These are phyloP conservation scores for Malus fusca DNA, from an alignment of 306 rosid genomes.

Conservation along the genomic window DNA sequence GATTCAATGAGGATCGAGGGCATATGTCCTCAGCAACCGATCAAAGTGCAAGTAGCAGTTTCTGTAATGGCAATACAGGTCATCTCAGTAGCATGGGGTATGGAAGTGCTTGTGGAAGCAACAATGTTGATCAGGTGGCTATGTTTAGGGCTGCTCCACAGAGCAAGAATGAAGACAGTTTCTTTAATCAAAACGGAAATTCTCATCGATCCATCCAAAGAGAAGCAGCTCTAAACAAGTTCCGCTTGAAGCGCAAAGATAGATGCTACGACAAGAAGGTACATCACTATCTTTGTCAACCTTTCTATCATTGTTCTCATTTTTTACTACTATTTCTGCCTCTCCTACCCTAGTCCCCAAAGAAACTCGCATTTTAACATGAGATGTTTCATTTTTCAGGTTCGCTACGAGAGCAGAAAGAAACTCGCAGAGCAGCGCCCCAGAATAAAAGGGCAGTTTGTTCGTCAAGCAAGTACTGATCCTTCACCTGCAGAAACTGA, in stretches of 20 bases:
- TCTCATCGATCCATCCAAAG: constrained; percentile 54
- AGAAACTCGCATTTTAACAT: neutral
- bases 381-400: constrained; percentile 34
- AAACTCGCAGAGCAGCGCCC: constrained; percentile 99
- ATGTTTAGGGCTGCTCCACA: constrained; percentile 43
- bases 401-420: constrained; percentile 97
- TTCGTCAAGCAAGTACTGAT: constrained; percentile 52
- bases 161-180: constrained; percentile 50
- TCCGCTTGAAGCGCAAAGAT: constrained; percentile 87
- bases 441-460: constrained; percentile 93
- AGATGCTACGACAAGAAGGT: constrained; percentile 98
- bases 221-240: constrained; percentile 85
- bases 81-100: constrained; percentile 55
- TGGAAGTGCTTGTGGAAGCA: constrained; percentile 76
- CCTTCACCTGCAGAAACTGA: constrained; percentile 30
- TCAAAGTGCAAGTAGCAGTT: constrained; percentile 64
- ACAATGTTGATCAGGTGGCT: constrained; percentile 46
- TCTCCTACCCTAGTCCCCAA: neutral
- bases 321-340: neutral
- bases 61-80: constrained; percentile 60
- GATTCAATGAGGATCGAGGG: constrained; percentile 53
- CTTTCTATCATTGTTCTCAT: neutral
- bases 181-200: constrained; percentile 29
- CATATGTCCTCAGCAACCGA: constrained; percentile 57
- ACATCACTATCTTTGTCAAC: neutral